Evolutionary conservation across 169 alveolate genomes (phyloP).

Genomic region (Cytauxzoon felis): DNA sequence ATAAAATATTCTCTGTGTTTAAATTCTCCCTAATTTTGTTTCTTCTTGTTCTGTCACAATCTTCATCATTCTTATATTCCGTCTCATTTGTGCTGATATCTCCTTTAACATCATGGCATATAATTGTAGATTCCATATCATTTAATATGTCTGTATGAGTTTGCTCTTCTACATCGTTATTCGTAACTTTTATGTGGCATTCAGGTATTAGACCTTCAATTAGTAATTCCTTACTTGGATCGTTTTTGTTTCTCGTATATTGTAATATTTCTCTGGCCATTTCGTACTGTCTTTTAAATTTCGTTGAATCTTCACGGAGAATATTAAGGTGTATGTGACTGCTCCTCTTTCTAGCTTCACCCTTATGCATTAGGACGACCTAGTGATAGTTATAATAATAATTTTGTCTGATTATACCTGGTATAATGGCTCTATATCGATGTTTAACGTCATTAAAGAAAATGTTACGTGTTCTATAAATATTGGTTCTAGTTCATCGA

Average conservation of each 20-base stretch:
- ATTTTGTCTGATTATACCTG: conserved; percentile 21
- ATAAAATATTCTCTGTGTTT: too few relatives aligned
- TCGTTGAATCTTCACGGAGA: background rate
- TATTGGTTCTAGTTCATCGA: conserved; percentile 12
- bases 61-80: too few relatives aligned
- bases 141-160: too few relatives aligned
- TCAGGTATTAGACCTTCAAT: background rate
- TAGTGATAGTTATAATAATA: background rate
- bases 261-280: conserved; percentile 28
- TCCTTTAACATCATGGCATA: too few relatives aligned
- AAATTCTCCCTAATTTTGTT: too few relatives aligned
- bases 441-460: conserved; percentile 42
- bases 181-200: too few relatives aligned
- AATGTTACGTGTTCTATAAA: conserved; percentile 1
- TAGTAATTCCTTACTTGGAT: background rate
- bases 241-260: conserved; percentile 10
- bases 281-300: conserved; percentile 4
- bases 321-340: conserved; percentile 17
- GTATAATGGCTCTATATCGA: conserved; percentile 45
- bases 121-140: too few relatives aligned
- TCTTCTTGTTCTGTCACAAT: too few relatives aligned
- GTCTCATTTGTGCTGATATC: too few relatives aligned
- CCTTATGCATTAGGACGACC: conserved; percentile 11
- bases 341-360: conserved; percentile 8
- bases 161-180: too few relatives aligned